These are phyloP conservation scores for Chaetomiaceae sp. DNA, from an alignment of 2,329 filamentous ascomycete genomes.

Conservation along the genomic window DNA sequence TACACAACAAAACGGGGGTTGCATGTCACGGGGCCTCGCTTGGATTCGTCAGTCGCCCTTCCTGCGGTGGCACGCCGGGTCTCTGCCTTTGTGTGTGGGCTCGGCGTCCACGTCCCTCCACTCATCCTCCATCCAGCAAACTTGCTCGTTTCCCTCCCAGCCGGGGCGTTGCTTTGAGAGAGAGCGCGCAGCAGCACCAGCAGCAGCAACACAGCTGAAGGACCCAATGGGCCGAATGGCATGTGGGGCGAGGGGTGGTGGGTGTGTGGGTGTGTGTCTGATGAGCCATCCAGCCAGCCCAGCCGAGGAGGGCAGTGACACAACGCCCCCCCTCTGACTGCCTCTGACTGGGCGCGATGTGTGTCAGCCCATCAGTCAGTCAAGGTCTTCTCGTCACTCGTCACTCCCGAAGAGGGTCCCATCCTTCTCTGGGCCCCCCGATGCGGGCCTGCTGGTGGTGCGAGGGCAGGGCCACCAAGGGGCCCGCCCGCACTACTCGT, in stretches of 20 bases:
- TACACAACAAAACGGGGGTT: no score
- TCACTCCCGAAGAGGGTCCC: slow-evolving; percentile 15
- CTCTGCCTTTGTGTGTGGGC: no score
- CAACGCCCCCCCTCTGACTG: no score
- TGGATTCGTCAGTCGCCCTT: no score
- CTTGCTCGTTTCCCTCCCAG: no score
- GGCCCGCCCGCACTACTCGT: slow-evolving; percentile 18
- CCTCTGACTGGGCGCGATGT: slow-evolving; percentile 25
- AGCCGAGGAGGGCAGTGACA: slow-evolving; percentile 21
- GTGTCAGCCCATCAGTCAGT: slow-evolving; percentile 46
- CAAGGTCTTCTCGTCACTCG: slow-evolving; percentile 36
- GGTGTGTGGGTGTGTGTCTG: slow-evolving; percentile 7
- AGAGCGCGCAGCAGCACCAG: no score
- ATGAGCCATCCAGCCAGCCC: slow-evolving; percentile 6
- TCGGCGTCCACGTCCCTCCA: no score
- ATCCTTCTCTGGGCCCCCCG: slow-evolving; percentile 25
- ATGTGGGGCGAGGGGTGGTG: slow-evolving; percentile 10
- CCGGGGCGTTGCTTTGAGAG: no score
- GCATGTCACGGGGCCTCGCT: no score
- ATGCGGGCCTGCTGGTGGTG: slow-evolving; percentile 7
- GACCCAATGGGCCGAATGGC: slow-evolving; percentile 7
- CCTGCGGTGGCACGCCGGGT: no score
- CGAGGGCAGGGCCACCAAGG: slow-evolving; percentile 8
- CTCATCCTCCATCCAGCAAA: no score
- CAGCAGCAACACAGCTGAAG: no score